Base-by-base conservation (phyloP, 2,329 filamentous ascomycete species). In the Fusarium sp. region DNA sequence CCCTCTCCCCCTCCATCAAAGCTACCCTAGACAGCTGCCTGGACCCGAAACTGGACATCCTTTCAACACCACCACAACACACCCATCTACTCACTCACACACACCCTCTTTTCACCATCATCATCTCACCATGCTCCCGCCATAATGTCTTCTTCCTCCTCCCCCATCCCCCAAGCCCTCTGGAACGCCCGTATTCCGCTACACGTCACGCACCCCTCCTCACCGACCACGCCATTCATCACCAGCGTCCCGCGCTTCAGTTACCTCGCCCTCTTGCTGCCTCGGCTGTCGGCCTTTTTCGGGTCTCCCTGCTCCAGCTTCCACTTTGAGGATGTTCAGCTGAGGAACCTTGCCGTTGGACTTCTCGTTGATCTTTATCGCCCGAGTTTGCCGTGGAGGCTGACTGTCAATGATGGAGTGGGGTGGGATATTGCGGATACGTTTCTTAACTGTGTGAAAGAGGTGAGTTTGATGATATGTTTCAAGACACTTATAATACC, bases 361-460 rank as follows among this genome's bases (percentile, higher is more conserved):
- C 80, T 89, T 69, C 83, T 91, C 33, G 82, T 87, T 59, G 89
- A 91, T 75, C 83, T 91, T 29, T 91, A 91, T 79, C 86, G 84
- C 73, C 88, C 88, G 0, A 64, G 77, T 12, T 78, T 89, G 60
- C 89, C 89, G 1, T 91, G 89, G 88, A 83, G 84, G 14, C 81
- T 91, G 56, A 85, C 85, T 17, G 88, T 90, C 29, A 82, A 83
- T 62, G 88, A 89, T 66, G 89, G 88, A 20, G 78, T 85, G 35
- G 86, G 85, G 57, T 91, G 89, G 89, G 89, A 91, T 74, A 89
- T 90, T 57, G 85, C 83, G 46, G 89, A 91, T 78, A 91, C 90
- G 0, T 92, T 92, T 73, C 84, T 91, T 64, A 92, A 92, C 80
- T 87, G 87, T 65, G 89, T 88, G 70, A 92, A 92, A 80, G 90